A percentile compares a stretch with the other conserved stretches of the same genome.
phyloP scores from a whole-genome alignment of 371 early-diverging fungal species.

The Cokeromyces recurvatus region DNA sequence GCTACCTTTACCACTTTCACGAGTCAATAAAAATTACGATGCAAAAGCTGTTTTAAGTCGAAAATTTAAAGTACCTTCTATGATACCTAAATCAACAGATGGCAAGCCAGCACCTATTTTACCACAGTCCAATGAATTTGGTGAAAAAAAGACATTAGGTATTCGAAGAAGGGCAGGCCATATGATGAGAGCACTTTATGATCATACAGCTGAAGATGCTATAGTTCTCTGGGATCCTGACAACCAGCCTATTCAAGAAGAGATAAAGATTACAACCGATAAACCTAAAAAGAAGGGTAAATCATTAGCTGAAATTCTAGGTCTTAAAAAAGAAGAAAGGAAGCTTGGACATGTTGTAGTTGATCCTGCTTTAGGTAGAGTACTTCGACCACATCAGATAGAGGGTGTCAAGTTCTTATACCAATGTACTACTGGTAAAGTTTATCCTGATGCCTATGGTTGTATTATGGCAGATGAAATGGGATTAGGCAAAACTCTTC shows the following conservation, averaged over 20 bases:
- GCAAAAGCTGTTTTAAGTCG: slow-evolving; percentile 22
- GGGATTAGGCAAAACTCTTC: slow-evolving; percentile 95
- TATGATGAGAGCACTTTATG: slow-evolving; percentile 64
- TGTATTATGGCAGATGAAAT: slow-evolving; percentile 99
- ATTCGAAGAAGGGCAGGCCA: slow-evolving; percentile 14
- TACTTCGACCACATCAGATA: slow-evolving; percentile 93
- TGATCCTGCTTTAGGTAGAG: slow-evolving; percentile 80
- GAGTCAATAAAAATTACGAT: slow-evolving; percentile 27
- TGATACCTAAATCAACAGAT: slow-evolving; percentile 4
- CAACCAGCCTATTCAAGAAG: slow-evolving; percentile 38
- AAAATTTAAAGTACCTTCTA: slow-evolving; percentile 38
- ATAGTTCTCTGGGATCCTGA: slow-evolving; percentile 82
- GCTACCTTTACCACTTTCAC: slow-evolving; percentile 13
- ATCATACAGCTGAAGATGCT: slow-evolving; percentile 81
- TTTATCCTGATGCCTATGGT: slow-evolving; percentile 53
- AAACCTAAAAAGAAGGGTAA: slow-evolving; percentile 24
- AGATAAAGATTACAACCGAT: slow-evolving; percentile 27
- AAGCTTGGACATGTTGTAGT: slow-evolving; percentile 59
- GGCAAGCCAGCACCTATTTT: background rate
- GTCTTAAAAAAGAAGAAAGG: slow-evolving; percentile 48
- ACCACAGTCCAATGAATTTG: background rate
- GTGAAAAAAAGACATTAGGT: slow-evolving; percentile 16
- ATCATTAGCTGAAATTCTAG: slow-evolving; percentile 49
- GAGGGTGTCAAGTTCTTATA: slow-evolving; percentile 91
- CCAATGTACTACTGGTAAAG: slow-evolving; percentile 84